Base-by-base conservation (phyloP, 2,329 filamentous ascomycete species). In the Nothomitra cinnamomea region DNA sequence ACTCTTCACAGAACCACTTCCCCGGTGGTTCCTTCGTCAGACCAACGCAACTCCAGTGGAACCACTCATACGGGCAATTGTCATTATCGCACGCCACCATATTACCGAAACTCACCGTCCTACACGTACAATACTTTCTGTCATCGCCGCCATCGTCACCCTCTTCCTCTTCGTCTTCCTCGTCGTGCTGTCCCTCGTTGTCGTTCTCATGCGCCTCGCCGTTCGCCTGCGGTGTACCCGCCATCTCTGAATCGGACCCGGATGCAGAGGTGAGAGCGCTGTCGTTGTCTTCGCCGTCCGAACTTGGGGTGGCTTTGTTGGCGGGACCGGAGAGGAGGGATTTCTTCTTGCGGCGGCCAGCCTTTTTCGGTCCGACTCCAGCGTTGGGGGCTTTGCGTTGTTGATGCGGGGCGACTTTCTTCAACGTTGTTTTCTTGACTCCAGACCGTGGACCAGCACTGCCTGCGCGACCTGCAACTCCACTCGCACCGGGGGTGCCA, bases 11-110 rank as follows among this genome's bases (percentile, higher is more conserved):
- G 62, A 71, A 78, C 75, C 75, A 78, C 50, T 73, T 75, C 56
- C 76, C 74, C 49, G 70, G 70, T 0, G 79, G 79, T 58, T 79
- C 75, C 59, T 75, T 74, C 43, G 73, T 77, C 60, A 83, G 67
- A 19, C 77, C 76, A 52, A 81, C 77, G 60, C 79, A 83, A 41
- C 73, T 76, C 64, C 80, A 72, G 69, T 83, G 79, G 64, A 83
- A 83, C 79, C 79, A 83, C 62, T 83, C 78, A 57, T 77, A 74
- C 12, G 75, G 72, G 65, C 79, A 83, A 54, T 72, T 69, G 38
- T 79, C 76, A 61, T 82, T 82, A 63, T 83, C 79, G 61, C 79
- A 83, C 12, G 77, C 79, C 41, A 83, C 76, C 79, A 83, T 83
- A 61, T 80, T 77, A 17, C 79, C 79, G 61, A 80, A 81, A 57